phyloP scores from a whole-genome alignment of 2,329 filamentous ascomycete species.

The Clonostachys byssicola region DNA sequence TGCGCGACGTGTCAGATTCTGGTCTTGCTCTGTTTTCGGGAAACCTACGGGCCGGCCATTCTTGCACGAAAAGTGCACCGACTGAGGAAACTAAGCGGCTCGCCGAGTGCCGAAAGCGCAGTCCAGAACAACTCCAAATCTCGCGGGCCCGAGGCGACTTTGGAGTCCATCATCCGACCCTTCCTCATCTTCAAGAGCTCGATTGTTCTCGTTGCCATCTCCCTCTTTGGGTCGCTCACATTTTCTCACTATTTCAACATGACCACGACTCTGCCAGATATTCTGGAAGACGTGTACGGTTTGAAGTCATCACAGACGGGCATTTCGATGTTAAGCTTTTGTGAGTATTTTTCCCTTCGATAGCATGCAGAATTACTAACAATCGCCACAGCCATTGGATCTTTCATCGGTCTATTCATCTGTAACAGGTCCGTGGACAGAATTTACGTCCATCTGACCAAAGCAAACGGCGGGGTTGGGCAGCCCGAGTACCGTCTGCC shows the following conservation, averaged over 20 bases:
- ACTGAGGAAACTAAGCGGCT: not conserved
- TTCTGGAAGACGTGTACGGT: conserved; percentile 41
- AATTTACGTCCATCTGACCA: conserved; percentile 43
- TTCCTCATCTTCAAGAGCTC: conserved; percentile 42
- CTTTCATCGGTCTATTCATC: conserved; percentile 37
- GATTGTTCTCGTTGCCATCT: conserved; percentile 44
- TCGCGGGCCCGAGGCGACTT: not conserved
- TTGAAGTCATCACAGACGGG: conserved; percentile 48
- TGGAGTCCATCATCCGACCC: conserved; percentile 38
- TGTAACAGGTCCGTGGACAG: conserved; percentile 47
- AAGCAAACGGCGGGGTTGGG: conserved; percentile 24
- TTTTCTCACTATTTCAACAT: conserved; percentile 52
- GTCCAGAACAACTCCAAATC: not conserved
- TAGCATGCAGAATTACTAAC: conserved; percentile 9
- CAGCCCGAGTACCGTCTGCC: conserved; percentile 52
- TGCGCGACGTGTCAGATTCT: conserved; percentile 42
- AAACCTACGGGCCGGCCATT: conserved; percentile 59
- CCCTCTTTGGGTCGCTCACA: conserved; percentile 38
- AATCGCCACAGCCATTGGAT: conserved; percentile 32
- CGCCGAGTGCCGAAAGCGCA: not conserved
- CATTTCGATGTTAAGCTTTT: not conserved
- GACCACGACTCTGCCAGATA: conserved; percentile 45
- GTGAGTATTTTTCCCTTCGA: not conserved
- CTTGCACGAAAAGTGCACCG: conserved; percentile 16
- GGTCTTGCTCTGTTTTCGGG: conserved; percentile 47